A percentile compares a stretch with the other conserved stretches of the same genome.
phyloP scores from a whole-genome alignment of 164 flowering plant species.

The Amborella trichopoda region DNA sequence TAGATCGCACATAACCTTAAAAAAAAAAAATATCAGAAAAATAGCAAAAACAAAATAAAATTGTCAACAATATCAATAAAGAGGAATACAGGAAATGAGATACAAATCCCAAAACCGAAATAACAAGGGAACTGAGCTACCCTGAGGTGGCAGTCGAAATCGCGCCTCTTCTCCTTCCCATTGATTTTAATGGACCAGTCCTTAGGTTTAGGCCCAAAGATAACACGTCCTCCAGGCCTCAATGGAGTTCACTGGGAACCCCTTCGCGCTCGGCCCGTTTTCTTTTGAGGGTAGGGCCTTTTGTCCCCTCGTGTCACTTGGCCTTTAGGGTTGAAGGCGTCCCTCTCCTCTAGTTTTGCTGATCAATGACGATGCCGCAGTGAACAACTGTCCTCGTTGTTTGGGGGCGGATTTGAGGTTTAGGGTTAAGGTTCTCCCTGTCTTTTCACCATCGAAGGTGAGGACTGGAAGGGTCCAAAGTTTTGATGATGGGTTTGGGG shows the following conservation, averaged over 20 bases:
- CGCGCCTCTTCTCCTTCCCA: conserved; percentile 80
- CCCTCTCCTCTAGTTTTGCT: conserved; percentile 70
- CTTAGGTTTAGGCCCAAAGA: conserved; percentile 86
- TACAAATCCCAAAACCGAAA: too few species aligned
- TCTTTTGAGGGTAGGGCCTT: conserved; percentile 95
- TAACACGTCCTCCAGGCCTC: conserved; percentile 92
- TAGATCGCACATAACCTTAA: too few species aligned
- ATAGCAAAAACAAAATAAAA: too few species aligned
- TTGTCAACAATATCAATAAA: too few species aligned
- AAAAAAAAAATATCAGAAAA: too few species aligned
- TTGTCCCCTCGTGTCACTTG: conserved; percentile 88
- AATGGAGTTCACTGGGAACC: conserved; percentile 86
- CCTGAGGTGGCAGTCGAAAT: conserved; percentile 79
- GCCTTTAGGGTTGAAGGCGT: conserved; percentile 89
- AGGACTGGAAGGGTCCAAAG: conserved; percentile 64
- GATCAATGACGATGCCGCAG: conserved; percentile 76
- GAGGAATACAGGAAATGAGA: too few species aligned
- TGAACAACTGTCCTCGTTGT: conserved; percentile 95
- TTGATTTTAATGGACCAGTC: conserved; percentile 93
- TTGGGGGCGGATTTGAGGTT: conserved; percentile 74
- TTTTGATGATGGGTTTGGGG: conserved; percentile 21
- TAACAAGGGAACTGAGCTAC: too few species aligned
- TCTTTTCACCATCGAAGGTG: conserved; percentile 69
- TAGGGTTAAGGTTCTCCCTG: conserved; percentile 68
- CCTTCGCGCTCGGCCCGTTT: conserved; percentile 75